Conservation (phyloP, 2,329 filamentous ascomycete species). For the Leptoxyphium fumago region DNA sequence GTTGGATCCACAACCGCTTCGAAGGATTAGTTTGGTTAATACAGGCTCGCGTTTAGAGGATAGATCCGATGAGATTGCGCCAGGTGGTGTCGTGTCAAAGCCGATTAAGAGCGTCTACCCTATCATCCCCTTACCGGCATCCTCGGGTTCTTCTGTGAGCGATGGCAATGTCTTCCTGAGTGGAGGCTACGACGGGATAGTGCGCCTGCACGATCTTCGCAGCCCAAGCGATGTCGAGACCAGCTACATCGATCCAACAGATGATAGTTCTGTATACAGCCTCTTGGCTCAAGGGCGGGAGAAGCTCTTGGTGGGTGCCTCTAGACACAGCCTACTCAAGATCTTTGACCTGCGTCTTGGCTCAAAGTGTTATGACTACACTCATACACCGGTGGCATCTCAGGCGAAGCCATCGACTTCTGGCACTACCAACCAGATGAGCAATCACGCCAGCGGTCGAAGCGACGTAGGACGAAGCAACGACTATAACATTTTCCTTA, state of each 20-base stretch:
- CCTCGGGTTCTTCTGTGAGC: constrained; percentile 7
- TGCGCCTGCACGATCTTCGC: constrained; percentile 47
- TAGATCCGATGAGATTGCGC: constrained; percentile 4
- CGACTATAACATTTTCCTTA: constrained; percentile 34
- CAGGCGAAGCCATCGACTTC: too few relatives aligned
- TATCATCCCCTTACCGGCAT: constrained; percentile 25
- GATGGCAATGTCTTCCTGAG: constrained; percentile 41
- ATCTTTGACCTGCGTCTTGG: constrained; percentile 46
- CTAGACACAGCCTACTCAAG: constrained; percentile 44
- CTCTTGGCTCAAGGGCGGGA: constrained; percentile 42
- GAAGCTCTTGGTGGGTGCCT: constrained; percentile 41
- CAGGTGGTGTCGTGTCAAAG: constrained; percentile 13
- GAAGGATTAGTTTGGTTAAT: constrained; percentile 23
- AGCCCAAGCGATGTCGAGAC: constrained; percentile 31
- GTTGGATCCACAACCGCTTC: constrained; percentile 23
- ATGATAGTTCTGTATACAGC: constrained; percentile 44
- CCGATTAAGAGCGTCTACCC: constrained; percentile 29
- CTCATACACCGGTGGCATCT: constrained; percentile 7
- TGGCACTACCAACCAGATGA: neutral
- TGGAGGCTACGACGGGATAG: constrained; percentile 43
- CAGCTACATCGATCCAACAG: constrained; percentile 40
- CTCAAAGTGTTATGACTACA: constrained; percentile 17
- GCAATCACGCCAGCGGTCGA: neutral
- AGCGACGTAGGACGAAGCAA: neutral
- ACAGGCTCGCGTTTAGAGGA: constrained; percentile 9